Evolutionary conservation across 1,139 yeast genomes (phyloP), one percentile per base, ranked within the genome.

Genomic region (Candida buenavistaensis): DNA sequence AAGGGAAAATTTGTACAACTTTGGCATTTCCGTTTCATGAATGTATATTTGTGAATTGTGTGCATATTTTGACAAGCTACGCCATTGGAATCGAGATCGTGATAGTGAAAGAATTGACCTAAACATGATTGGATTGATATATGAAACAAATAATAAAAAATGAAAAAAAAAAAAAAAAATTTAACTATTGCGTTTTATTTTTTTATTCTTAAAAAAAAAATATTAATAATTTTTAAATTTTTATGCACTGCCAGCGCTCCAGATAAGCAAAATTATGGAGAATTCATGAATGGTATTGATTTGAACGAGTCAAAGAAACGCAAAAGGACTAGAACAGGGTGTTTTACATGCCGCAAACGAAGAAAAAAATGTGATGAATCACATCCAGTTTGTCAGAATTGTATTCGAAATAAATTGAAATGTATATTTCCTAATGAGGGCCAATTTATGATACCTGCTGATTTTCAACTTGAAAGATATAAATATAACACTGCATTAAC

Each of bases 351-450:
- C 31, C 40, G 52, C 25, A 43, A 43, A 32, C 36, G 49, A 26
- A 51, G 50, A 35, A 43, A 52, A 35, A 57, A 57, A 35, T 59
- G 64, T 40, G 64, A 59, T 37, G 64, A 59, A 39, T 34, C 35
- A 5, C 54, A 50, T 29, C 64, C 64, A 1, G 32, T 32, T 6
- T 59, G 64, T 44, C 44, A 46, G 4, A 48, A 39, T 25, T 59
- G 65, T 23, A 22, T 39, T n/a, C 15, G 42, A 26, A 39, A 39
- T 26, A 26, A 26, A 15, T 27, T 39, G 10, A 26, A 33, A 26
- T 39, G 42, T 28, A 21, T 31, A 8, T 39, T 33, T 24, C 42
- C 42, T 4, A 23, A 23, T 11, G 13, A 13, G 6, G 24, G 28
- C 12, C 40, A 39, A 16, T n/a, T n/a, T n/a, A 26, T 32, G n/a